These are phyloP conservation scores for Graphilbum fragrans DNA, from an alignment of 2,329 filamentous ascomycete species.

Conservation along the genomic window DNA sequence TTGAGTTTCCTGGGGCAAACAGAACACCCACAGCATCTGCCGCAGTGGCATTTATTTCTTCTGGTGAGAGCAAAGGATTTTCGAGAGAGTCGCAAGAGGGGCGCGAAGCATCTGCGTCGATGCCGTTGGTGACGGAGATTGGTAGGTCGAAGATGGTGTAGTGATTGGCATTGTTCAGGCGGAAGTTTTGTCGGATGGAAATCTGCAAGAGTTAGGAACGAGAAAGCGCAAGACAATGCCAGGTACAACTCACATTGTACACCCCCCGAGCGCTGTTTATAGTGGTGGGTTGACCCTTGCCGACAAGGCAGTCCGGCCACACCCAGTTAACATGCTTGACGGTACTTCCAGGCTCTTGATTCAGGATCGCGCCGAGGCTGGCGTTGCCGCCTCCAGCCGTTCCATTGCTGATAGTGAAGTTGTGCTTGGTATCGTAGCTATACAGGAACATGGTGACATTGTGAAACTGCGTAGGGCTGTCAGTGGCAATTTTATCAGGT, in stretches of 20 bases:
- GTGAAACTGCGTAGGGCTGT: conserved; percentile 44
- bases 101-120: conserved; percentile 26
- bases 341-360: conserved; percentile 51
- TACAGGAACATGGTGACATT: conserved; percentile 57
- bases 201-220: conserved; percentile 28
- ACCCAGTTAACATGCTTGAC: conserved; percentile 65
- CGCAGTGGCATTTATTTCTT: conserved; percentile 27
- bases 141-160: conserved; percentile 64
- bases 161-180: conserved; percentile 48
- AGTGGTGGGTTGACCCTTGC: conserved; percentile 36
- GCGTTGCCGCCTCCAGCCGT: conserved; percentile 43
- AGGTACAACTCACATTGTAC: conserved; percentile 39
- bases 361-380: conserved; percentile 49
- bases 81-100: conserved; percentile 34
- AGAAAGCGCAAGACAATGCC: not conserved
- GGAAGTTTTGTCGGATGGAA: conserved; percentile 59
- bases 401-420: conserved; percentile 57
- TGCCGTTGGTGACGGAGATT: conserved; percentile 55
- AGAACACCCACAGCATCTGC: conserved; percentile 33
- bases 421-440: conserved; percentile 48
- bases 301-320: conserved; percentile 58
- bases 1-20: conserved; percentile 39
- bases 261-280: conserved; percentile 40
- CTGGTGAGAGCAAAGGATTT: conserved; percentile 36
- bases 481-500: conserved; percentile 35